Evolutionary conservation across 805 yeast genomes (phyloP).

Genomic region (Candida glaebosa): DNA sequence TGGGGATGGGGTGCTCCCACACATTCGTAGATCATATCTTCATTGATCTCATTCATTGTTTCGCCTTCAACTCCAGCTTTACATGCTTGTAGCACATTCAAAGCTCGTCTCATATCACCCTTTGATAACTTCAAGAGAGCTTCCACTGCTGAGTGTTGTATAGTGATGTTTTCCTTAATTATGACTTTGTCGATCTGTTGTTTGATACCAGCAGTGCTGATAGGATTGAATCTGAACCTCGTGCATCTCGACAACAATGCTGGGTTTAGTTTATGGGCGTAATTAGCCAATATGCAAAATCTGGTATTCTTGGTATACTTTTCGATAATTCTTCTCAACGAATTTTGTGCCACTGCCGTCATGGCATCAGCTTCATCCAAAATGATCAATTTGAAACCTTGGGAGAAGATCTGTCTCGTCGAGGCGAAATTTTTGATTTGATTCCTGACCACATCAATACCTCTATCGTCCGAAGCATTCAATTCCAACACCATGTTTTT

Average conservation of each 20-base stretch:
- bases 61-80: slow-evolving; percentile 58
- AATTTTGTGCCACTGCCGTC: slow-evolving; percentile 85
- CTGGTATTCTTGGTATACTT: slow-evolving; percentile 93
- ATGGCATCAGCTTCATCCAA: slow-evolving; percentile 96
- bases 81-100: slow-evolving; percentile 93
- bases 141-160: slow-evolving; percentile 55
- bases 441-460: slow-evolving; percentile 96
- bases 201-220: slow-evolving; percentile 62
- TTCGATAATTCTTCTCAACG: slow-evolving; percentile 80
- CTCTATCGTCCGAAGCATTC: slow-evolving; percentile 97
- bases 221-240: slow-evolving; percentile 87
- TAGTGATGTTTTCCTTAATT: slow-evolving; percentile 57
- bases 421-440: slow-evolving; percentile 96
- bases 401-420: slow-evolving; percentile 86
- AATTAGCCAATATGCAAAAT: slow-evolving; percentile 92
- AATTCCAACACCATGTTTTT: slow-evolving; percentile 89
- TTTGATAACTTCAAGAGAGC: slow-evolving; percentile 71
- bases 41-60: slow-evolving; percentile 53
- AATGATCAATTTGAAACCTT: slow-evolving; percentile 85
- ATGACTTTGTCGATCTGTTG: slow-evolving; percentile 68
- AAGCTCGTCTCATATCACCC: slow-evolving; percentile 96
- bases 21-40: slow-evolving; percentile 83
- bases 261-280: slow-evolving; percentile 92
- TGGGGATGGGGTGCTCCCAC: slow-evolving; percentile 93
- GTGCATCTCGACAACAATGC: slow-evolving; percentile 95